Conservation (phyloP, 2,329 filamentous ascomycete species). For the Xylariomycetidae sp. region DNA sequence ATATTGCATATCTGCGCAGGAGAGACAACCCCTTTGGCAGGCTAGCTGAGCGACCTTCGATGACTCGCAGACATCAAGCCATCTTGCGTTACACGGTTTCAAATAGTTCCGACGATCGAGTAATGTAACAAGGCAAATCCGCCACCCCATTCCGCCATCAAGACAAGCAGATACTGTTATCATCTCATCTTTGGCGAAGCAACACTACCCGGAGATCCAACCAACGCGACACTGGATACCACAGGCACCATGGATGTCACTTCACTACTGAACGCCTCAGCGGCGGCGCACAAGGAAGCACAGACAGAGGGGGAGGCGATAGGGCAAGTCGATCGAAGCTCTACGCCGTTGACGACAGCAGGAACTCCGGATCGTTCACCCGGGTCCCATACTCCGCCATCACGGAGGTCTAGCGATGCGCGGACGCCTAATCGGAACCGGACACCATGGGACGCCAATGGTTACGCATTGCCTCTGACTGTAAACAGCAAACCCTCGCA, state of each 20-base stretch:
- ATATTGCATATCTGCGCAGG: no score
- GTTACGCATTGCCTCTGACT: constrained; percentile 41
- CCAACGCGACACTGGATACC: not conserved
- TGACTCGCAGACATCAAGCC: no score
- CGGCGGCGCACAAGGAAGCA: constrained; percentile 14
- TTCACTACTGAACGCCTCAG: constrained; percentile 35
- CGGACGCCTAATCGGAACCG: constrained; percentile 30
- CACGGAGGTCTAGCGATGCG: constrained; percentile 24
- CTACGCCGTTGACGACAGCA: constrained; percentile 21
- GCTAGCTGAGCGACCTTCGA: no score
- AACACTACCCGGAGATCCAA: no score
- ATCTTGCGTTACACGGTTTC: no score
- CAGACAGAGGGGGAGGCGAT: constrained; percentile 11
- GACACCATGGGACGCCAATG: constrained; percentile 48
- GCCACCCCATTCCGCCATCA: no score
- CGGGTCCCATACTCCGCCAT: no score
- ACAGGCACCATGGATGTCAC: constrained; percentile 35
- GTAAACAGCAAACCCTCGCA: constrained; percentile 32
- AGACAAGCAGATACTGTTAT: not conserved
- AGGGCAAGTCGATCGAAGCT: constrained; percentile 14
- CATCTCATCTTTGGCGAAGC: not conserved
- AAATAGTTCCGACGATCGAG: no score
- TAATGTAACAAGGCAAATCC: no score
- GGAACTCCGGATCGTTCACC: constrained; percentile 16
- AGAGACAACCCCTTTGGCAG: no score